phyloP scores from a whole-genome alignment of 1,284 basidiomycete species.

The Pyrrhoderma lamaoense region DNA sequence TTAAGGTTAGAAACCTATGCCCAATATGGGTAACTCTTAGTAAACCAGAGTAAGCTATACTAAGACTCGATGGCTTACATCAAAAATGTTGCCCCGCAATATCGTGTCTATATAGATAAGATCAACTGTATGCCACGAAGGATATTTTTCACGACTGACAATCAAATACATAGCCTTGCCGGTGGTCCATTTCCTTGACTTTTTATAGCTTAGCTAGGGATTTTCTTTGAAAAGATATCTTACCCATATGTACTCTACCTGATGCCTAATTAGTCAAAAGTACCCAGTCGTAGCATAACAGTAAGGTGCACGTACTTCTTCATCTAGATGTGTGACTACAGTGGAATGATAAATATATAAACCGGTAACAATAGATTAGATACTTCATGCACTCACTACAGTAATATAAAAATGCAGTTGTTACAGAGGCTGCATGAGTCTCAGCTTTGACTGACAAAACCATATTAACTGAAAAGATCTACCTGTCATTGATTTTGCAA shows the following conservation, averaged over 20 bases:
- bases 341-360: neutral
- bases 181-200: constrained; percentile 2
- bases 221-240: too few species aligned
- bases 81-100: too few species aligned
- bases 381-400: neutral
- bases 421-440: neutral
- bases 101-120: too few species aligned
- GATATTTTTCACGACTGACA: neutral
- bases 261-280: neutral
- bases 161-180: constrained; percentile 8
- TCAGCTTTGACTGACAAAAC: too few species aligned
- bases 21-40: too few species aligned
- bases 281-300: neutral
- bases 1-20: too few species aligned
- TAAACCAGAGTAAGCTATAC: too few species aligned
- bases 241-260: constrained; percentile 15
- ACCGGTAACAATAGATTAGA: neutral
- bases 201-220: neutral
- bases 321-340: neutral
- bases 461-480: too few species aligned
- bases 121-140: too few species aligned
- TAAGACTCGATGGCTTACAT: too few species aligned
- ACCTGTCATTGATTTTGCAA: too few species aligned
- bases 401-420: constrained; percentile 5
- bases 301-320: constrained; percentile 5